Evolutionary conservation across 2,329 filamentous ascomycete species (phyloP), one percentile per base, ranked within the genome.

Genomic region (Xenosphaeropsis pyriputrescens): DNA sequence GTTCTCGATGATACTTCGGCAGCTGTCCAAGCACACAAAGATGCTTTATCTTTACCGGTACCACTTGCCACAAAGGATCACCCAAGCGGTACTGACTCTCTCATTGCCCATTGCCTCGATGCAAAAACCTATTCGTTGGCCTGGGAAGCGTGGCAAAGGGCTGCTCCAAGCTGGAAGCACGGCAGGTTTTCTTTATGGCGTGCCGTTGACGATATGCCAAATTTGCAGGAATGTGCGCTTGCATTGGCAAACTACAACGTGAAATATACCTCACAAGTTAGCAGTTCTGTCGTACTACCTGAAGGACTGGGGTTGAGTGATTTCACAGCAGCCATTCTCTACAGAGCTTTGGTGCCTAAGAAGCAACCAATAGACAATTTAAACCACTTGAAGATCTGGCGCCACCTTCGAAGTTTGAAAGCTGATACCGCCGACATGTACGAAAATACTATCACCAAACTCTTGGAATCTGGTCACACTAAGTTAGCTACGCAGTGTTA

Each of bases 1-100:
- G 50, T 46, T n/a, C 50, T 63, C 13, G 50, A 57, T 15, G 52
- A 61, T 41, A 41, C 59, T 12, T 55, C 54, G 9, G 57, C 59
- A 30, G 56, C 57, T 3, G 43, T 49, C 15, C 36, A 44, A 29
- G 19, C 51, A n/a, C 43, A 53, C 30, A 35, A 40, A 35, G 35
- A 34, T 5, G 44, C 47, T 12, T 32, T 15, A 6, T 32, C 30
- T 5, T 14, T 7, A 17, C 30, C 30, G 16, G 29, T 29, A 29
- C n/a, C n/a, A n/a, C 26, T 43, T 17, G 15, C 12, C 22, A 26
- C 22, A 26, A 26, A 26, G 8, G 22, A 26, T 9, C 22, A 26
- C 22, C 22, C 22, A 6, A 6, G 22, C 8, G 30, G 30, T 11
- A 43, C 45, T 18, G 52, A 47, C 5, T 40, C 12, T 32, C n/a